Conservation (phyloP, 257 asterid genomes). For the Solanum pennellii region DNA sequence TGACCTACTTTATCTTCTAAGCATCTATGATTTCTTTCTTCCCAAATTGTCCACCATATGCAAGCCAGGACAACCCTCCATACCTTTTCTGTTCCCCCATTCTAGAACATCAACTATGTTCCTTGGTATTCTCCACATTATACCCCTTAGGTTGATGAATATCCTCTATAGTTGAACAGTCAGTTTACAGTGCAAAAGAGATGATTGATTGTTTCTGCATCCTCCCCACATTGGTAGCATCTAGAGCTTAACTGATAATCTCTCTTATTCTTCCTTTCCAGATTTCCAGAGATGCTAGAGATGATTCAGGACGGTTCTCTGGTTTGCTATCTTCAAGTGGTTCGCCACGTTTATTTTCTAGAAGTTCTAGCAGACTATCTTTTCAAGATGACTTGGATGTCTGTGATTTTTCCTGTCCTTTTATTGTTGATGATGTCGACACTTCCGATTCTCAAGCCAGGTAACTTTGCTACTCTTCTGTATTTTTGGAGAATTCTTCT, state of each 20-base stretch:
- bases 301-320: slow-evolving; percentile 95
- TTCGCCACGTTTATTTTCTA: slow-evolving; percentile 86
- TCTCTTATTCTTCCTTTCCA: slow-evolving; percentile 9
- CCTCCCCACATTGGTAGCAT: background rate
- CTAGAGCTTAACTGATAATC: background rate
- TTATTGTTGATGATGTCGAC: slow-evolving; percentile 94
- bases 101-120: background rate
- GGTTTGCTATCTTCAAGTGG: slow-evolving; percentile 79
- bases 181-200: background rate
- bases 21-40: background rate
- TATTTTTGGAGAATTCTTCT: background rate
- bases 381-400: slow-evolving; percentile 92
- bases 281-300: slow-evolving; percentile 73
- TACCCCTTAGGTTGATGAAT: background rate
- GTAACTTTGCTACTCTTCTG: slow-evolving; percentile 20
- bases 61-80: background rate
- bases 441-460: slow-evolving; percentile 55
- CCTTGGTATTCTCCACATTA: background rate
- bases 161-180: background rate
- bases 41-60: background rate
- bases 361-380: slow-evolving; percentile 93
- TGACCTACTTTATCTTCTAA: background rate
- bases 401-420: slow-evolving; percentile 74
- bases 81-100: background rate
- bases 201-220: background rate